Base-by-base conservation (phyloP, 1,284 basidiomycete genomes). In the Agaricales sp. region DNA sequence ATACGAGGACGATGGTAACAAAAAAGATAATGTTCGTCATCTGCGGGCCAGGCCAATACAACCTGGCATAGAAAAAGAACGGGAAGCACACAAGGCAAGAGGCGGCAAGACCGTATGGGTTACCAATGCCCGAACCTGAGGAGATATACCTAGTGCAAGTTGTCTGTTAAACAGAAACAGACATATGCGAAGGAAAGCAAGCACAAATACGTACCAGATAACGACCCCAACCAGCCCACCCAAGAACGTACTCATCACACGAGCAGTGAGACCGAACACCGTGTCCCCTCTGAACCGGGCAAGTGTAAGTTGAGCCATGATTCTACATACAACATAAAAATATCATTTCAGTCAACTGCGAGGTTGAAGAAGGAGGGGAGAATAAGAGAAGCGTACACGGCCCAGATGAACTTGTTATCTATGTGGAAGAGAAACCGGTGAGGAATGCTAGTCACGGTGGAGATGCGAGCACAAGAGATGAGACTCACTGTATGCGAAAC, bases 251-350 rank as follows among this genome's bases (percentile, higher is more conserved):
- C 78, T 78, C 2, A 78, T 45, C 12, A 88, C 68, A 50, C 87
- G 74, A 1, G 77, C 71, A 1, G 80, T 64, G 41, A 86, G 74
- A 1, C 78, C 82, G 48, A 83, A 82, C 0, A 78, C 75, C 0
- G 88, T 92, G 52, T 91, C 88, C 1, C 88, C 89, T 49, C 82
- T 71, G 58, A 84, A 86, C 6, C 82, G 74, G 11, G 81, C 67
- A 1, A 86, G 62, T 0, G 82, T 85, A 16, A 86, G 64, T 54
- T 87, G 83, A 0, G 75, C 82, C 78, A 87, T 84, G 56, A 87
- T 73, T 18, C 82, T 85, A 24, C 41, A 11, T 23, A 54, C n/a
- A 8, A 35, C n/a, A n/a, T n/a, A n/a, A n/a, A n/a, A n/a, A n/a
- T n/a, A n/a, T n/a, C n/a, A n/a, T n/a, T n/a, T n/a, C n/a, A n/a